A percentile compares a stretch with the other conserved stretches of the same genome.
Evolutionary conservation across 805 yeast species (phyloP).

Genomic region (Groenewaldozyma tartarivorans): DNA sequence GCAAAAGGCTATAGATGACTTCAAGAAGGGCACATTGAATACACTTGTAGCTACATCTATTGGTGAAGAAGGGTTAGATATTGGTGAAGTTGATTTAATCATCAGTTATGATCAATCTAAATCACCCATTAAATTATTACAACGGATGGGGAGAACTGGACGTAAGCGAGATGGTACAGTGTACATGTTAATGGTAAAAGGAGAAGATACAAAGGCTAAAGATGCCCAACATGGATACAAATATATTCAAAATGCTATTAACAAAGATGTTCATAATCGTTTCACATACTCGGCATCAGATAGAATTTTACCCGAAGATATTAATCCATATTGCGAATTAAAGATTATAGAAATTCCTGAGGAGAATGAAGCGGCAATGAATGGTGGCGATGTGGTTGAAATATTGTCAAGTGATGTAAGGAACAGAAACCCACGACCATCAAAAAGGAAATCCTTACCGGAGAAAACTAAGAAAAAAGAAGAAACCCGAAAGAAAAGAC

Average conservation of each 20-base stretch:
- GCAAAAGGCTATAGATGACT: slow-evolving; percentile 63
- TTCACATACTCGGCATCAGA: slow-evolving; percentile 38
- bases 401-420: not conserved
- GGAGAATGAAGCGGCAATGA: slow-evolving; percentile 41
- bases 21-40: slow-evolving; percentile 65
- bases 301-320: slow-evolving; percentile 56
- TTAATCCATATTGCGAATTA: slow-evolving; percentile 48
- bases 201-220: slow-evolving; percentile 71
- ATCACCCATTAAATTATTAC: slow-evolving; percentile 87
- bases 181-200: slow-evolving; percentile 60
- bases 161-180: slow-evolving; percentile 86
- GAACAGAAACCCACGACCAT: slow-evolving; percentile 1
- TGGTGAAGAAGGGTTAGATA: slow-evolving; percentile 97
- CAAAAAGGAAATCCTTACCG: not conserved
- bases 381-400: slow-evolving; percentile 3
- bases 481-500: too few species aligned
- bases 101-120: slow-evolving; percentile 88
- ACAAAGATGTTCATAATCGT: slow-evolving; percentile 17
- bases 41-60: slow-evolving; percentile 90
- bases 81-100: slow-evolving; percentile 94
- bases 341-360: slow-evolving; percentile 56
- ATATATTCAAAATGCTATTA: slow-evolving; percentile 62
- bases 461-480: slow-evolving; percentile 6
- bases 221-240: slow-evolving; percentile 79
- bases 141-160: slow-evolving; percentile 97